Evolutionary conservation across 176 grass and related monocot genomes (phyloP).

Genomic region (Musa troglodytarum): DNA sequence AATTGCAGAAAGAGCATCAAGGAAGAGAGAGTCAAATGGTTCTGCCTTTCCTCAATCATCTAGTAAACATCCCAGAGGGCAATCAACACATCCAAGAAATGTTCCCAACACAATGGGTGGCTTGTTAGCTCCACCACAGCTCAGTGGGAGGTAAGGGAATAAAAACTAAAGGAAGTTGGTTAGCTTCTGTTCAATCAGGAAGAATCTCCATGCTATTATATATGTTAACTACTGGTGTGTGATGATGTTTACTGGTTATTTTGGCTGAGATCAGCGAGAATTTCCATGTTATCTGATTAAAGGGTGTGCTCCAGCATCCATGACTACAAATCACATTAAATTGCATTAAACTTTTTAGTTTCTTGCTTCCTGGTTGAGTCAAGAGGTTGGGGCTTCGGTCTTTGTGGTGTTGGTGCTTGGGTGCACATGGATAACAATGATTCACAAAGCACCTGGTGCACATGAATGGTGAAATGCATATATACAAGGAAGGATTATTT

Average conservation of each 20-base stretch:
- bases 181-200: background rate
- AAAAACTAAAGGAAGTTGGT: background rate
- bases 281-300: background rate
- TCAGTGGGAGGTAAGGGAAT: slow-evolving; percentile 61
- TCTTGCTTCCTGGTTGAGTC: no score
- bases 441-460: no score
- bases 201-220: background rate
- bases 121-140: slow-evolving; percentile 62
- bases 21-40: slow-evolving; percentile 83
- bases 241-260: background rate
- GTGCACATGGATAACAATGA: no score
- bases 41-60: slow-evolving; percentile 26
- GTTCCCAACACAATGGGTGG: slow-evolving; percentile 28
- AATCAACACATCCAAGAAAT: slow-evolving; percentile 34
- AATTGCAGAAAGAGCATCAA: slow-evolving; percentile 38
- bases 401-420: no score
- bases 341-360: no score
- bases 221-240: background rate
- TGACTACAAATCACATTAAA: no score
- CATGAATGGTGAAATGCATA: no score
- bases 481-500: no score
- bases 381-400: no score
- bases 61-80: slow-evolving; percentile 56
- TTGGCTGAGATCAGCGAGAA: background rate
- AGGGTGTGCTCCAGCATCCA: no score